Conservation (phyloP, 495 filamentous ascomycete genomes). For the Zalerion maritima region DNA sequence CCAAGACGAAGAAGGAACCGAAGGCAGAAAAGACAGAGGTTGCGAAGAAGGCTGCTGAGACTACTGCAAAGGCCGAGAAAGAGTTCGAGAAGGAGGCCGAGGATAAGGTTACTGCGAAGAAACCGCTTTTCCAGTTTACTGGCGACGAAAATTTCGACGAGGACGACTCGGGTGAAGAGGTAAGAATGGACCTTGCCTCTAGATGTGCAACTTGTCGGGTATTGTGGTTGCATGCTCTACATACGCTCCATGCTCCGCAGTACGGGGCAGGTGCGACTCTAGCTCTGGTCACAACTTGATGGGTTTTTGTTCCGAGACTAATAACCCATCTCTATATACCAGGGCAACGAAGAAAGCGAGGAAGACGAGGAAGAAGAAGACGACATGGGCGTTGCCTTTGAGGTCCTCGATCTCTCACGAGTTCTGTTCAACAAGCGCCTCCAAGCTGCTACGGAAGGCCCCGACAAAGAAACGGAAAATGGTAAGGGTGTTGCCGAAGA, state of each 20-base stretch:
- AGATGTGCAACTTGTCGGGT: too few relatives aligned
- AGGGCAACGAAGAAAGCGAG: slow-evolving; percentile 22
- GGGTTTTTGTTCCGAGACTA: not conserved
- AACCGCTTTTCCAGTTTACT: slow-evolving; percentile 77
- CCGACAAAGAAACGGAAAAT: slow-evolving; percentile 30
- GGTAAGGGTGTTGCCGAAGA: slow-evolving; percentile 35
- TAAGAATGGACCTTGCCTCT: too few relatives aligned
- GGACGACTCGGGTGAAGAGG: slow-evolving; percentile 54
- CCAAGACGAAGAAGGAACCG: slow-evolving; percentile 29
- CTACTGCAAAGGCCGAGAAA: slow-evolving; percentile 12
- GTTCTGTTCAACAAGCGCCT: slow-evolving; percentile 50
- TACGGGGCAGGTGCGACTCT: too few relatives aligned
- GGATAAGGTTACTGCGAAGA: slow-evolving; percentile 30
- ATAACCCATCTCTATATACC: not conserved
- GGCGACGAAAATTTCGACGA: slow-evolving; percentile 88
- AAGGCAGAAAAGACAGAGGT: too few relatives aligned
- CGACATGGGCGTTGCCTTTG: slow-evolving; percentile 78
- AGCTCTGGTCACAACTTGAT: too few relatives aligned
- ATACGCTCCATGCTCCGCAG: too few relatives aligned
- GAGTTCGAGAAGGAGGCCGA: slow-evolving; percentile 23
- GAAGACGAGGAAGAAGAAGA: slow-evolving; percentile 70
- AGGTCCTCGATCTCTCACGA: slow-evolving; percentile 81
- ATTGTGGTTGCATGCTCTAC: too few relatives aligned
- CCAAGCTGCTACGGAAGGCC: slow-evolving; percentile 15
- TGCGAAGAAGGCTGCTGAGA: slow-evolving; percentile 13